These are phyloP conservation scores for Penicillium waksmanii DNA, from an alignment of 495 filamentous ascomycete genomes.

Conservation along the genomic window DNA sequence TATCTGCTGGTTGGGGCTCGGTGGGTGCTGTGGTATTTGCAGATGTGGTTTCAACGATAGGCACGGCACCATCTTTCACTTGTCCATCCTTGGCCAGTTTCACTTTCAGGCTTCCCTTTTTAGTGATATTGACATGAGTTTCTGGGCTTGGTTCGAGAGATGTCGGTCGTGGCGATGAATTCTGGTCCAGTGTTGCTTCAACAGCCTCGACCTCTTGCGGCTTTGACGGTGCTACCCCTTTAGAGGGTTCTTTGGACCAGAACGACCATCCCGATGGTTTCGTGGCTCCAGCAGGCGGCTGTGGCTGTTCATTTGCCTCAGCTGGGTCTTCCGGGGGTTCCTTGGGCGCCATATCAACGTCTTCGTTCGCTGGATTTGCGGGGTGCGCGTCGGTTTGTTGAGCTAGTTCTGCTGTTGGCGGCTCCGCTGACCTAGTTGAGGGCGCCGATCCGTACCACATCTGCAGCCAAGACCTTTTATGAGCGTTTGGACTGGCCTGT, in stretches of 20 bases:
- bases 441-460: constrained; percentile 49
- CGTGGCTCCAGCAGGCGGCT: constrained; percentile 38
- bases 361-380: constrained; percentile 17
- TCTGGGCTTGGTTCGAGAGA: constrained; percentile 28
- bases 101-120: constrained; percentile 45
- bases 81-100: constrained; percentile 48
- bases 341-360: constrained; percentile 28
- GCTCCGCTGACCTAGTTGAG: constrained; percentile 34
- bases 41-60: constrained; percentile 40
- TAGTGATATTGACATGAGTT: constrained; percentile 46
- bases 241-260: constrained; percentile 71
- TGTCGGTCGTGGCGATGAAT: constrained; percentile 16
- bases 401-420: constrained; percentile 30
- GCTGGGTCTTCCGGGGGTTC: constrained; percentile 19
- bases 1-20: constrained; percentile 36
- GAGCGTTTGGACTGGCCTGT: constrained; percentile 25
- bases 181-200: constrained; percentile 68
- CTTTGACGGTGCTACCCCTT: constrained; percentile 37
- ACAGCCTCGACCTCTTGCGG: constrained; percentile 56
- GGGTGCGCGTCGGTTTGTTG: constrained; percentile 12
- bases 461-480: constrained; percentile 51
- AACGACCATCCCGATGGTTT: constrained; percentile 82
- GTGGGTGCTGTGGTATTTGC: constrained; percentile 24
- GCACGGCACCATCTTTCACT: constrained; percentile 37
- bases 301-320: constrained; percentile 38